phyloP scores from a whole-genome alignment of 768 basidiomycete genomes.

The Mycena sanguinolenta region DNA sequence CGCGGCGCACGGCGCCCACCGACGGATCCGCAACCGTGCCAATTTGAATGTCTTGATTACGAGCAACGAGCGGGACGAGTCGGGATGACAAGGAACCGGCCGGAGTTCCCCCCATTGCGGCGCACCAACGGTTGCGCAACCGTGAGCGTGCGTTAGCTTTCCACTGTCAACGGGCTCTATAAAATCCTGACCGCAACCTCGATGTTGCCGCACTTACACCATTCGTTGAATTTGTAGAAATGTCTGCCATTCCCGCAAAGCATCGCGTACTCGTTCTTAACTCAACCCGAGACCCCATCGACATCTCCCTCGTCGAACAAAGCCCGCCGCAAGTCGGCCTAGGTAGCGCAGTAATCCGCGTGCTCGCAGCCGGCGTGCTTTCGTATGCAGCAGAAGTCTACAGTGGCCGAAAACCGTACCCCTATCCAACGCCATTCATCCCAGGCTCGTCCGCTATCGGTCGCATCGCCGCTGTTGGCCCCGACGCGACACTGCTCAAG shows the following conservation, averaged over 20 bases:
- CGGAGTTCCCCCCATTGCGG: too few relatives aligned
- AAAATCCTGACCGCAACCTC: too few relatives aligned
- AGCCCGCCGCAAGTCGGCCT: neutral
- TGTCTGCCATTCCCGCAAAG: neutral
- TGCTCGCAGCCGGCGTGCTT: neutral
- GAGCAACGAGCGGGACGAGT: too few relatives aligned
- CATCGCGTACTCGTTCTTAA: constrained; percentile 1
- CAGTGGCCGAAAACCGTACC: neutral
- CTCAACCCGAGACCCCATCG: neutral
- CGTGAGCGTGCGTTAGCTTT: too few relatives aligned
- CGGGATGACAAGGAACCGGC: too few relatives aligned
- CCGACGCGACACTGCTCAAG: neutral
- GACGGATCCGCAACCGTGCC: too few relatives aligned
- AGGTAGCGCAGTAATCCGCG: constrained; percentile 1
- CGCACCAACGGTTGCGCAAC: too few relatives aligned
- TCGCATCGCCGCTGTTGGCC: constrained; percentile 1
- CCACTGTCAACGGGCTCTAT: too few relatives aligned
- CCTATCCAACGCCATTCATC: neutral
- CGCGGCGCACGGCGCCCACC: too few relatives aligned
- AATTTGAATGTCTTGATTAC: too few relatives aligned
- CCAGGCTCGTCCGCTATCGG: constrained; percentile 5
- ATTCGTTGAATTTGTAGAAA: too few relatives aligned
- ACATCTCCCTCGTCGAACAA: neutral
- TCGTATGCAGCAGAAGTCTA: neutral
- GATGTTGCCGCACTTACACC: too few relatives aligned